Percentiles rank a stretch among this genome's conserved stretches.
Evolutionary conservation across 345 rosid species (phyloP).

Genomic region (Reutealis trisperma): DNA sequence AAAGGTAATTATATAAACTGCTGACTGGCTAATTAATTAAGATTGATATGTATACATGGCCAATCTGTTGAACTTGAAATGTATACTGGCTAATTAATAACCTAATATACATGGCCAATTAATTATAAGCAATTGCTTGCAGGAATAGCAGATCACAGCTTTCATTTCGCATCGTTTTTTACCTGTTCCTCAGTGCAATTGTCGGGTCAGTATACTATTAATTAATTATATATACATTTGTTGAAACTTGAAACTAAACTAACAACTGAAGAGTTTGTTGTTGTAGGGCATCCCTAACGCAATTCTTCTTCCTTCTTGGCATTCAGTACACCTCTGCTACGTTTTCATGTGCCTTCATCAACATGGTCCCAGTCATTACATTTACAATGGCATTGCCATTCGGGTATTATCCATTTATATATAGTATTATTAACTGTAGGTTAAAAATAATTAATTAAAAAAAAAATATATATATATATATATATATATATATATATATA

Average conservation of each 20-base stretch:
- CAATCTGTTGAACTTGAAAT: no score
- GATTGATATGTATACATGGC: no score
- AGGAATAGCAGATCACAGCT: slow-evolving; percentile 61
- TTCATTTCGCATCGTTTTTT: slow-evolving; percentile 46
- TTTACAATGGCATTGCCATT: slow-evolving; percentile 61
- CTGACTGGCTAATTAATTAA: no score
- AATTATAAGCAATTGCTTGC: slow-evolving; percentile 24
- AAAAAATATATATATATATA: no score
- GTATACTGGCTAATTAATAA: no score
- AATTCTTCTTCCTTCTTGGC: slow-evolving; percentile 61
- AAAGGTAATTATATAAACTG: no score
- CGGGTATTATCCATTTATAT: slow-evolving; percentile 35
- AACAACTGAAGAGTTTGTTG: background rate
- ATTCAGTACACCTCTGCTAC: slow-evolving; percentile 68
- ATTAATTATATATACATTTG: background rate
- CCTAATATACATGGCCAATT: no score
- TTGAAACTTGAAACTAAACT: background rate
- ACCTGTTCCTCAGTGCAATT: slow-evolving; percentile 63
- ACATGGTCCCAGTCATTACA: slow-evolving; percentile 64
- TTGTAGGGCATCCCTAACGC: slow-evolving; percentile 60
- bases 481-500: no score
- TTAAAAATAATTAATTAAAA: no score
- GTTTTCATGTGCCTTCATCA: slow-evolving; percentile 60
- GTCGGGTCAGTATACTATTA: slow-evolving; percentile 53
- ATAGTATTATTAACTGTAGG: slow-evolving; percentile 29